A percentile compares a stretch with the other conserved stretches of the same genome.
Conservation (phyloP, 2,329 filamentous ascomycete species). For the Emergomyces africanus region DNA sequence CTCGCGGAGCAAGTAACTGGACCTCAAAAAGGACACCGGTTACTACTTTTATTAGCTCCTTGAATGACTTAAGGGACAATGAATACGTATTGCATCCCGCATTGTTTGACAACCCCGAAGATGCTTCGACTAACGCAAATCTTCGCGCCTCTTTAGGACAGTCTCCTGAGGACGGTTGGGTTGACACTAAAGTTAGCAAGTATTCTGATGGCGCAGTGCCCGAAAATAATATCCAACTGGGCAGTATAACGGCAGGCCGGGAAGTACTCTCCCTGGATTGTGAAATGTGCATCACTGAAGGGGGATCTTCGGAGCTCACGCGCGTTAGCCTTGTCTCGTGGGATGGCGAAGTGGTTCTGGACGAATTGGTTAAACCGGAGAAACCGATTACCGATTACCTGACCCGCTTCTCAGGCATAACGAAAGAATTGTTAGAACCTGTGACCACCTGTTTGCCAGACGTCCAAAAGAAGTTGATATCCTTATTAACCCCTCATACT, state of each 20-base stretch:
- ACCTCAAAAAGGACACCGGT: conserved; percentile 68
- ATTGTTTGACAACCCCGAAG: conserved; percentile 46
- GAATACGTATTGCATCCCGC: conserved; percentile 77
- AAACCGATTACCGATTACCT: conserved; percentile 87
- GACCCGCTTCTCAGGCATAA: conserved; percentile 86
- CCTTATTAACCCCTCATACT: conserved; percentile 45
- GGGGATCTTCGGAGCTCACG: conserved; percentile 69
- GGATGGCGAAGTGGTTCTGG: conserved; percentile 69
- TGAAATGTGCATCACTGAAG: conserved; percentile 89
- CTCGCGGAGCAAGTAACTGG: conserved; percentile 52
- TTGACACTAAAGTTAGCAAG: conserved; percentile 57
- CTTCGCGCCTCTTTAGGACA: conserved; percentile 40
- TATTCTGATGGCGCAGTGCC: conserved; percentile 56
- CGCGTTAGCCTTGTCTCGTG: conserved; percentile 78
- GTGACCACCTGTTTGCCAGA: conserved; percentile 75
- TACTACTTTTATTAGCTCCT: conserved; percentile 60
- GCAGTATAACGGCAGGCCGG: conserved; percentile 72
- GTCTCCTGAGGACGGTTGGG: conserved; percentile 56
- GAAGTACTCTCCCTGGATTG: conserved; percentile 77
- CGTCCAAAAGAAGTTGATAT: conserved; percentile 64
- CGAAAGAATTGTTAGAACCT: conserved; percentile 63
- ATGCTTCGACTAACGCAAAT: conserved; percentile 41
- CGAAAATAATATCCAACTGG: conserved; percentile 59
- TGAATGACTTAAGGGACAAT: conserved; percentile 65
- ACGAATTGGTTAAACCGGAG: conserved; percentile 83